Evolutionary conservation across 2,329 filamentous ascomycete genomes (phyloP).

Genomic region (Pseudopithomyces maydicus): DNA sequence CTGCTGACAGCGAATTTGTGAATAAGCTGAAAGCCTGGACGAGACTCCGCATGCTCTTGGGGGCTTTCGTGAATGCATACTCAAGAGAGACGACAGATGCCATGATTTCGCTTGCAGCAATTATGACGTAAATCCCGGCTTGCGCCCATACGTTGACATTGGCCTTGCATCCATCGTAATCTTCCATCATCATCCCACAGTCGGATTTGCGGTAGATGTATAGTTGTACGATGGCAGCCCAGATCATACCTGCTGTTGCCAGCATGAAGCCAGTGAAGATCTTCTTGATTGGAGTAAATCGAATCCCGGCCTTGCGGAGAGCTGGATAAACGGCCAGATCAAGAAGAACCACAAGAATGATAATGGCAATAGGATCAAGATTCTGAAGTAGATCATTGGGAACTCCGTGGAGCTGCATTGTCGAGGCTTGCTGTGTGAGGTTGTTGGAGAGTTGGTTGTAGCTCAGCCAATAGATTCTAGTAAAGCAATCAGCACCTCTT

Average conservation of each 20-base stretch:
- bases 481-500: background rate
- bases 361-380: conserved; percentile 74
- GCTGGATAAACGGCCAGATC: conserved; percentile 71
- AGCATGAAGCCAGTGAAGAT: conserved; percentile 73
- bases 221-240: conserved; percentile 62
- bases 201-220: conserved; percentile 47
- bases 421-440: conserved; percentile 67
- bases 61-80: conserved; percentile 76
- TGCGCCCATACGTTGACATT: conserved; percentile 60
- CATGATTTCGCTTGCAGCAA: conserved; percentile 65
- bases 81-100: conserved; percentile 72
- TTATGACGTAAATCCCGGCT: conserved; percentile 58
- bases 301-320: conserved; percentile 66
- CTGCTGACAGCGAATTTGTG: conserved; percentile 41
- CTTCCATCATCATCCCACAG: conserved; percentile 16
- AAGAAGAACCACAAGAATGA: conserved; percentile 73
- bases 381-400: conserved; percentile 81
- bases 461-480: background rate
- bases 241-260: conserved; percentile 65
- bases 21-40: conserved; percentile 45
- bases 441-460: conserved; percentile 70
- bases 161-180: conserved; percentile 44
- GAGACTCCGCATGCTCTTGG: conserved; percentile 62
- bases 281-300: conserved; percentile 76
- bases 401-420: conserved; percentile 70